Conservation (phyloP, 805 yeast species). For the Candida glaebosa region DNA sequence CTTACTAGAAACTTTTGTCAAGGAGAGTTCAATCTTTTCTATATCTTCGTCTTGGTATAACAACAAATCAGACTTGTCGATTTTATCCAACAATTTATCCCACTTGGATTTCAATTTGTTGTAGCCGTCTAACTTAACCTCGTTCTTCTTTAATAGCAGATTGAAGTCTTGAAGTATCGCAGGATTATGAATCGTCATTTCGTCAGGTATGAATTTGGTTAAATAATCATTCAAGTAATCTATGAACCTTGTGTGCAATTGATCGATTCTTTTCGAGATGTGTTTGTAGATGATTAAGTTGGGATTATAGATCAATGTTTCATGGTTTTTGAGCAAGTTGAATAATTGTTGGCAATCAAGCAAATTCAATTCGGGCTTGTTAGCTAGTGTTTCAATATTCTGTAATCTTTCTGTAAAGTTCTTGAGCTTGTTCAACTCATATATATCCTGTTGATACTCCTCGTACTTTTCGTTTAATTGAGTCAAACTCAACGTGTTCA, state of each 20-base stretch:
- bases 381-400: conserved; percentile 8
- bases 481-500: conserved; percentile 7
- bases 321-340: conserved; percentile 4
- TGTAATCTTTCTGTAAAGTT: neutral
- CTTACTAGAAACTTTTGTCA: neutral
- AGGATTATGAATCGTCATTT: conserved; percentile 9
- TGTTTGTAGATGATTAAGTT: conserved; percentile 7
- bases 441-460: conserved; percentile 9
- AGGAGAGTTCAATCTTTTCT: neutral
- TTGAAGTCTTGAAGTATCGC: conserved; percentile 9
- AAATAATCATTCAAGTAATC: conserved; percentile 15
- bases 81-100: conserved; percentile 9
- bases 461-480: conserved; percentile 12
- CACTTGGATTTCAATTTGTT: conserved; percentile 6
- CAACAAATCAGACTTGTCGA: neutral
- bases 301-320: neutral
- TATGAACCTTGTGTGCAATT: conserved; percentile 4
- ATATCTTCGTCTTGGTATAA: neutral
- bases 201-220: conserved; percentile 18
- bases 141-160: conserved; percentile 8
- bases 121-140: conserved; percentile 5
- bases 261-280: conserved; percentile 6
- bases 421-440: conserved; percentile 14
- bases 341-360: conserved; percentile 10
- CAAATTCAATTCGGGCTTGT: conserved; percentile 7